Evolutionary conservation across 345 rosid genomes (phyloP).

Genomic region (Hibiscus tridactylites): DNA sequence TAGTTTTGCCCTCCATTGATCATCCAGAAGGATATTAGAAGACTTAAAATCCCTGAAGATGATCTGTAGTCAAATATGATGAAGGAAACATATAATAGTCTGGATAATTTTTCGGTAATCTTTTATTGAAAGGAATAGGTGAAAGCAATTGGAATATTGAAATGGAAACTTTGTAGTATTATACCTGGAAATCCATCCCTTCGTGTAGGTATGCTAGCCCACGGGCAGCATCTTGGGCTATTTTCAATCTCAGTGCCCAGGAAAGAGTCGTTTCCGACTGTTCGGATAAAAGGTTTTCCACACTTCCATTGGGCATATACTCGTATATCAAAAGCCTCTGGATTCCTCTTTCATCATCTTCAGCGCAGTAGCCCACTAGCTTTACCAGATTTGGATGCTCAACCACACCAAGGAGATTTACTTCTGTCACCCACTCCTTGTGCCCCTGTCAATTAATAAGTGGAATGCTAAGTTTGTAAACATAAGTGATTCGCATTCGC

Average conservation of each 20-base stretch:
- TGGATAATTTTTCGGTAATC: neutral
- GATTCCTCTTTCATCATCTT: slow-evolving; percentile 87
- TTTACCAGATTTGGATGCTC: slow-evolving; percentile 89
- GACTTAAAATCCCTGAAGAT: slow-evolving; percentile 88
- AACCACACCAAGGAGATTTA: slow-evolving; percentile 74
- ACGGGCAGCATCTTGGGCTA: slow-evolving; percentile 87
- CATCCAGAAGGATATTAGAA: slow-evolving; percentile 78
- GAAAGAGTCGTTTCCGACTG: slow-evolving; percentile 44
- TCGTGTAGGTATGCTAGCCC: slow-evolving; percentile 80
- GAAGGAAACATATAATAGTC: neutral
- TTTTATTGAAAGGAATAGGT: neutral
- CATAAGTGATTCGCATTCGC: neutral
- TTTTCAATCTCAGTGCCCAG: slow-evolving; percentile 67
- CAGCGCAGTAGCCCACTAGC: slow-evolving; percentile 81
- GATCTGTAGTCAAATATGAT: slow-evolving; percentile 32
- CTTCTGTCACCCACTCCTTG: slow-evolving; percentile 91
- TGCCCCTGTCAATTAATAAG: slow-evolving; percentile 56
- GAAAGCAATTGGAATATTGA: neutral
- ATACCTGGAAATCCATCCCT: slow-evolving; percentile 86
- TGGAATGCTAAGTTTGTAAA: neutral
- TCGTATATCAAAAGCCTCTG: slow-evolving; percentile 83
- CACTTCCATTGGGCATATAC: slow-evolving; percentile 74
- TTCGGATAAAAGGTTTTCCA: slow-evolving; percentile 52
- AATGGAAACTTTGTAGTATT: neutral
- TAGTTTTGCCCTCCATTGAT: slow-evolving; percentile 82